Percentiles rank a stretch among this genome's conserved stretches.
Evolutionary conservation across 495 filamentous ascomycete species (phyloP).

Genomic region (Podospora appendiculata): DNA sequence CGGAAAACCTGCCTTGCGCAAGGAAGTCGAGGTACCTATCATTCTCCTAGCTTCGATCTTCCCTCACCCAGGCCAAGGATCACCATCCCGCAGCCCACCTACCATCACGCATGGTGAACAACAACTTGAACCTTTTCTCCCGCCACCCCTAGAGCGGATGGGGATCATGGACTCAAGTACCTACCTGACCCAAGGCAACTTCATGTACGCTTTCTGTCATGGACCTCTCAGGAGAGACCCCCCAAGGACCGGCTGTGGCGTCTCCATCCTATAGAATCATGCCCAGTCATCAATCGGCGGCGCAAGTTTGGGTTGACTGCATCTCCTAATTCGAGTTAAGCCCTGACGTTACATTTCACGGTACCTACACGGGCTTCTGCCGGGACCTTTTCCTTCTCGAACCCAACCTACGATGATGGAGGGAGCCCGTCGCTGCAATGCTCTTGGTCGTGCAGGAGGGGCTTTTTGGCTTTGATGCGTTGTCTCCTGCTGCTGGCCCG

Average conservation of each 20-base stretch:
- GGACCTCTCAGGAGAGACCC: conserved; percentile 21
- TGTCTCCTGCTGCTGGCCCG: conserved; percentile 19
- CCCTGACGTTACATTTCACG: conserved; percentile 24
- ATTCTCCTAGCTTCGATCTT: too few relatives aligned
- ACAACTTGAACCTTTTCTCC: not conserved
- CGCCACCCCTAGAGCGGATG: conserved; percentile 9
- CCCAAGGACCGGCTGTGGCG: conserved; percentile 18
- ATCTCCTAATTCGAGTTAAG: conserved; percentile 17
- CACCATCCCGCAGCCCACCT: too few relatives aligned
- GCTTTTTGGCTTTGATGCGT: conserved; percentile 20
- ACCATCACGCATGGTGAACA: too few relatives aligned
- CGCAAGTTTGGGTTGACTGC: conserved; percentile 26
- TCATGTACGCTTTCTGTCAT: conserved; percentile 18
- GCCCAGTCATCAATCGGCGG: conserved; percentile 32
- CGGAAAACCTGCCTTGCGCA: too few relatives aligned
- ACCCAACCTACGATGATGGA: conserved; percentile 9
- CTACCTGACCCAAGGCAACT: conserved; percentile 9
- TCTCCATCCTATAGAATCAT: conserved; percentile 26
- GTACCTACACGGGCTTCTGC: conserved; percentile 14
- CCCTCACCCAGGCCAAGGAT: too few relatives aligned
- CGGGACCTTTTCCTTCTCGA: conserved; percentile 17
- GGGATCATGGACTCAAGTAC: not conserved
- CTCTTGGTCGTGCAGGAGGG: conserved; percentile 17
- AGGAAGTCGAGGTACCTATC: too few relatives aligned
- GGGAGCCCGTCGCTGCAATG: conserved; percentile 10